Evolutionary conservation across 2,329 filamentous ascomycete species (phyloP).

Genomic region (Xylariales sp.): DNA sequence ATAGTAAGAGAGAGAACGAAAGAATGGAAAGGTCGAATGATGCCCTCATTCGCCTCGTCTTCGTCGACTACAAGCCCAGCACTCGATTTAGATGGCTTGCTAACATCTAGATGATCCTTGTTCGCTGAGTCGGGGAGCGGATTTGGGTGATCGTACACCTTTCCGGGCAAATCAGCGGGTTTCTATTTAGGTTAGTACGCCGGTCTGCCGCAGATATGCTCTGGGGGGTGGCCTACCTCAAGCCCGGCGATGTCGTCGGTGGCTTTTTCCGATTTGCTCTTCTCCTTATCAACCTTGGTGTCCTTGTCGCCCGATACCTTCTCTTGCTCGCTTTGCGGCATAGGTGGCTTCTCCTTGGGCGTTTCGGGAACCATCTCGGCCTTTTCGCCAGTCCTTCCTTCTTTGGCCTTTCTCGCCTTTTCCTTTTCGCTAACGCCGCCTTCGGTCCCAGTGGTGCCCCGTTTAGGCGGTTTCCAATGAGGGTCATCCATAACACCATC

Average conservation of each 20-base stretch:
- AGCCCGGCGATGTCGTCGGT: slow-evolving; percentile 60
- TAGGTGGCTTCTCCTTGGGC: slow-evolving; percentile 85
- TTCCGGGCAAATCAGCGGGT: slow-evolving; percentile 82
- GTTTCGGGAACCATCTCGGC: slow-evolving; percentile 80
- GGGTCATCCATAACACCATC: slow-evolving; percentile 96
- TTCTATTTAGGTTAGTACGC: slow-evolving; percentile 66
- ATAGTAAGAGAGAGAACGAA: slow-evolving; percentile 93
- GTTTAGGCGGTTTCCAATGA: slow-evolving; percentile 77
- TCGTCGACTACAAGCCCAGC: slow-evolving; percentile 49
- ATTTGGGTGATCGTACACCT: slow-evolving; percentile 78
- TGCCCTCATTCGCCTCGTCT: slow-evolving; percentile 61
- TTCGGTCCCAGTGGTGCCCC: slow-evolving; percentile 88
- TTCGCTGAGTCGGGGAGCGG: slow-evolving; percentile 74
- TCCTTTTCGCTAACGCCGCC: slow-evolving; percentile 90
- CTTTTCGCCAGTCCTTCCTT: slow-evolving; percentile 73
- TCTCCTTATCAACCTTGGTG: slow-evolving; percentile 54
- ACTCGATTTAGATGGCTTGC: slow-evolving; percentile 53
- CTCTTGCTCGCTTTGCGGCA: slow-evolving; percentile 84
- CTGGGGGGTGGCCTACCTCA: slow-evolving; percentile 61
- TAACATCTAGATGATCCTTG: slow-evolving; percentile 71
- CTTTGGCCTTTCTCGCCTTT: slow-evolving; percentile 77
- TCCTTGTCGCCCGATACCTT: slow-evolving; percentile 64
- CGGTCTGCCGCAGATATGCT: not conserved
- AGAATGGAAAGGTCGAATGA: slow-evolving; percentile 86
- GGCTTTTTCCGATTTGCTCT: slow-evolving; percentile 57